phyloP scores from a whole-genome alignment of 805 yeast species.

The Hanseniaspora valbyensis region DNA sequence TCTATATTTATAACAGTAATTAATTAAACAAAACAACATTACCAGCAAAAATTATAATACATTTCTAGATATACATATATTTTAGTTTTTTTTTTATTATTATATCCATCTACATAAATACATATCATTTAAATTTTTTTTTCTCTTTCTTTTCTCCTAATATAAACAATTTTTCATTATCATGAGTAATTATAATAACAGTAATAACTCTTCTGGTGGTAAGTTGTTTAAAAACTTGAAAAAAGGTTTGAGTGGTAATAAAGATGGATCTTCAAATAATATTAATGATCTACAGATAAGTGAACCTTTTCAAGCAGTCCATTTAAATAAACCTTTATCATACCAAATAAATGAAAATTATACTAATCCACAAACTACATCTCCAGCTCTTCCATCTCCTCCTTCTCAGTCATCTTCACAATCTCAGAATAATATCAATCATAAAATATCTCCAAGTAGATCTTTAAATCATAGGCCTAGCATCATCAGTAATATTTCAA shows the following conservation, averaged over 20 bases:
- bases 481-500: not conserved
- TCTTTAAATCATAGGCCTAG: not conserved
- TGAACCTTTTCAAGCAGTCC: slow-evolving; percentile 15
- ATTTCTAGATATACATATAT: no score
- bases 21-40: no score
- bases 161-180: no score
- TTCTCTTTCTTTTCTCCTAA: not conserved
- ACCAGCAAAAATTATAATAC: no score
- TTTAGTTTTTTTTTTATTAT: no score
- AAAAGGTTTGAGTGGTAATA: slow-evolving; percentile 3
- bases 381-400: not conserved
- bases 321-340: not conserved
- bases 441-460: not conserved
- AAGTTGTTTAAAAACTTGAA: slow-evolving; percentile 11
- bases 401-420: not conserved
- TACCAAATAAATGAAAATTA: not conserved
- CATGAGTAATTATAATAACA: not conserved
- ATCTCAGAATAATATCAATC: not conserved
- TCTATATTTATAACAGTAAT: no score
- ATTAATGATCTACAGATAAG: slow-evolving; percentile 3
- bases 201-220: not conserved
- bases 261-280: not conserved
- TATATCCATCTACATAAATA: no score
- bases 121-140: not conserved
- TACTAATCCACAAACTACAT: not conserved